Conservation (phyloP, 2,329 filamentous ascomycete genomes). For the Phoma herbarum region DNA sequence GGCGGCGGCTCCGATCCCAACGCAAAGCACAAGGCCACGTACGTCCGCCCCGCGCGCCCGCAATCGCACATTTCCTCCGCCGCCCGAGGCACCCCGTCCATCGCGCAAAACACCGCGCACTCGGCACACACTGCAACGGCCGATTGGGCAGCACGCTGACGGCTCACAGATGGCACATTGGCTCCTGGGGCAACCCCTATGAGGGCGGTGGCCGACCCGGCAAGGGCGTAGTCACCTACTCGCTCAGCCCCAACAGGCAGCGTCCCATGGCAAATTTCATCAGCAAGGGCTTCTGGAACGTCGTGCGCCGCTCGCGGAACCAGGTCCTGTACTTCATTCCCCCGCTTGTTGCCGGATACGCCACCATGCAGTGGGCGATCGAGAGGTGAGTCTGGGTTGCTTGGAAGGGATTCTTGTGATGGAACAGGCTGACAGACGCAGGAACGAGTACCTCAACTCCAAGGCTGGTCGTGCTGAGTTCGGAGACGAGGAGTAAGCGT, state of each 20-base stretch:
- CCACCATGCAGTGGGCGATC: conserved; percentile 87
- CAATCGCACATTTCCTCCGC: conserved; percentile 17
- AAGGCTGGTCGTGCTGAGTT: conserved; percentile 72
- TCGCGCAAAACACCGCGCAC: conserved; percentile 18
- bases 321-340: conserved; percentile 92
- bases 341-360: conserved; percentile 80
- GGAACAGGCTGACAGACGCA: conserved; percentile 44
- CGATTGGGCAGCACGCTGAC: conserved; percentile 28
- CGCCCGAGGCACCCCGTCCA: conserved; percentile 17
- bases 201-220: conserved; percentile 57
- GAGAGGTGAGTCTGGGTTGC: conserved; percentile 73
- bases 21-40: conserved; percentile 42
- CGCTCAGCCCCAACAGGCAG: conserved; percentile 86
- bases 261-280: conserved; percentile 80
- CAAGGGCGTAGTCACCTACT: conserved; percentile 73
- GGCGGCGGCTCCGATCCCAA: conserved; percentile 39
- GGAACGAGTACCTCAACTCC: conserved; percentile 84
- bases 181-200: conserved; percentile 51
- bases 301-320: conserved; percentile 81
- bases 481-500: conserved; percentile 53
- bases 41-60: conserved; percentile 30
- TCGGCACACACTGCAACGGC: neutral
- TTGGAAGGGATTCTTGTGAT: neutral
- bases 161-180: conserved; percentile 47
- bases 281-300: conserved; percentile 93